A percentile compares a stretch with the other conserved stretches of the same genome.
Evolutionary conservation across 768 basidiomycete genomes (phyloP).

Genomic region (Strobilomyces confusus): DNA sequence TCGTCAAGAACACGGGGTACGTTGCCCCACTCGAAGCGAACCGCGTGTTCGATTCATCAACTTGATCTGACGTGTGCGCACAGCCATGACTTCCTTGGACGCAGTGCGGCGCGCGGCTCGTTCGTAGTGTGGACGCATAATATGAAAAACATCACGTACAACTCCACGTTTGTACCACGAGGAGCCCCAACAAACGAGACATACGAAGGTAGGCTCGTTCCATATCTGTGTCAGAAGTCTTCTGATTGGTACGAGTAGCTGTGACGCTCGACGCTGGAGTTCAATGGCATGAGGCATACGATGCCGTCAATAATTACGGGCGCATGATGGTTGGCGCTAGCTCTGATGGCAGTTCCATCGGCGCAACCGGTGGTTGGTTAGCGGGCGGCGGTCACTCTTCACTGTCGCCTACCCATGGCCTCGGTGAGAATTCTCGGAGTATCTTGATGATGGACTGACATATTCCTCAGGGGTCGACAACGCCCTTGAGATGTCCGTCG

Average conservation of each 20-base stretch:
- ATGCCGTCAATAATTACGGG: constrained; percentile 32
- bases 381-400: constrained; percentile 30
- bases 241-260: neutral
- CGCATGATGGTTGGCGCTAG: constrained; percentile 44
- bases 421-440: constrained; percentile 31
- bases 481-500: constrained; percentile 42
- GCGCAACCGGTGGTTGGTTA: constrained; percentile 45
- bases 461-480: constrained; percentile 40
- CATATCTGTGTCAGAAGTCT: neutral
- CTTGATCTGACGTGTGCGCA: neutral
- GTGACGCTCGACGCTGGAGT: neutral
- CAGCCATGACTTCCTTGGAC: constrained; percentile 39
- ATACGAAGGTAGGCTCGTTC: constrained; percentile 23
- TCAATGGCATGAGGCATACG: constrained; percentile 46
- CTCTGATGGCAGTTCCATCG: constrained; percentile 37
- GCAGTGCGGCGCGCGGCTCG: constrained; percentile 35
- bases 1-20: constrained; percentile 29
- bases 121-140: constrained; percentile 44
- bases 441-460: neutral
- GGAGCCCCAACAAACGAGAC: constrained; percentile 24
- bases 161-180: constrained; percentile 29
- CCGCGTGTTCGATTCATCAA: neutral
- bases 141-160: constrained; percentile 37
- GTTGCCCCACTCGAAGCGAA: neutral
- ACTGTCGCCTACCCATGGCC: constrained; percentile 39